Percentiles rank a stretch among this genome's conserved stretches.
phyloP scores from a whole-genome alignment of 139 green algal genomes.

The Chlorella sorokiniana region DNA sequence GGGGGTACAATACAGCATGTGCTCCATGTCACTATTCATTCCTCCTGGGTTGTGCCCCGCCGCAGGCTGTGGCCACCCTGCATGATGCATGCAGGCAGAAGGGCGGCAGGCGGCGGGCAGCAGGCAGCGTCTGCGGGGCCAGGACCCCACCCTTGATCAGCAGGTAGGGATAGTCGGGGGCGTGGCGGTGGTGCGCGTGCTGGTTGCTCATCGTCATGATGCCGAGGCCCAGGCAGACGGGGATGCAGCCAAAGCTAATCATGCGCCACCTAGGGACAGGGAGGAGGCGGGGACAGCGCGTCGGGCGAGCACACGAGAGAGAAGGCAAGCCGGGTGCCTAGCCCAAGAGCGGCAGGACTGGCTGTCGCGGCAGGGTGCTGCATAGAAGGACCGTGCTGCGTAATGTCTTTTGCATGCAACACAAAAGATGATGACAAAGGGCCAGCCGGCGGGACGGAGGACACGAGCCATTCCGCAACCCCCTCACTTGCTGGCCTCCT shows the following conservation, averaged over 20 bases:
- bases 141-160: background rate
- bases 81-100: background rate
- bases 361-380: too few relatives aligned
- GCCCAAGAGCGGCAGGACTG: too few relatives aligned
- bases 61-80: too few relatives aligned
- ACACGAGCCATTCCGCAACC: background rate
- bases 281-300: too few relatives aligned
- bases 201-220: slow-evolving; percentile 13
- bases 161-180: slow-evolving; percentile 6
- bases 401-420: background rate
- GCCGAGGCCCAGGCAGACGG: background rate
- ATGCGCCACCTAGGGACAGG: too few relatives aligned
- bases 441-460: background rate
- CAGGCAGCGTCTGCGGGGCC: too few relatives aligned
- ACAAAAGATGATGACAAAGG: background rate
- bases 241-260: background rate
- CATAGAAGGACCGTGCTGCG: too few relatives aligned
- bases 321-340: too few relatives aligned
- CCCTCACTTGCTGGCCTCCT: slow-evolving; percentile 25
- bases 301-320: too few relatives aligned
- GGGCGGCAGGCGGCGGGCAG: background rate
- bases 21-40: too few relatives aligned
- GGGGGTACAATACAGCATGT: too few relatives aligned
- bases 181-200: slow-evolving; percentile 20
- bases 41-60: too few relatives aligned